These are phyloP conservation scores for Rhodotorula glutinis DNA, from an alignment of 1,284 basidiomycete genomes.

Conservation along the genomic window DNA sequence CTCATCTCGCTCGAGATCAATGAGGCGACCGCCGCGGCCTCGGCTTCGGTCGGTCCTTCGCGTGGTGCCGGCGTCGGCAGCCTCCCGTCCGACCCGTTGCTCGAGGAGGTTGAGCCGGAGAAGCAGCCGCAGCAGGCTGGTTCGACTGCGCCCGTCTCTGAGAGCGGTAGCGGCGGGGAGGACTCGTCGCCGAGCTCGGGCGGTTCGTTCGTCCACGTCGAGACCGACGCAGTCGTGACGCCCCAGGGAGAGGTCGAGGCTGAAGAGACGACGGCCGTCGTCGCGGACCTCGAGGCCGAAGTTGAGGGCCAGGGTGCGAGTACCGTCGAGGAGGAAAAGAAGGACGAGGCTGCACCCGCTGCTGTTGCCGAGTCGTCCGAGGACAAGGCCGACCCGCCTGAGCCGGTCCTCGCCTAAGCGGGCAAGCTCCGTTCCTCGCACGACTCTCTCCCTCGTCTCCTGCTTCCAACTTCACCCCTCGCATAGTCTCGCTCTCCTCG, in stretches of 20 bases:
- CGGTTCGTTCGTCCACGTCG: conserved; percentile 33
- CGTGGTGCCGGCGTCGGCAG: not conserved
- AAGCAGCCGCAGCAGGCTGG: conserved; percentile 5
- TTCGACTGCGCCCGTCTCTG: not conserved
- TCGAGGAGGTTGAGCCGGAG: conserved; percentile 21
- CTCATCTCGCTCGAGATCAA: conserved; percentile 78
- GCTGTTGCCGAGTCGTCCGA: not conserved
- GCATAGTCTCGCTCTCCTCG: not conserved
- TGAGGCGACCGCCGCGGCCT: conserved; percentile 50
- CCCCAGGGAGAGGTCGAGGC: conserved; percentile 14
- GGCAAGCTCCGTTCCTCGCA: no score
- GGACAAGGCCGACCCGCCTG: conserved; percentile 30
- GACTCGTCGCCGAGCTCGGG: conserved; percentile 5
- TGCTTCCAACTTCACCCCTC: no score
- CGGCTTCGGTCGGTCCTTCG: not conserved
- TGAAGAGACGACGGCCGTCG: conserved; percentile 8
- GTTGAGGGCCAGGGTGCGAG: conserved; percentile 1
- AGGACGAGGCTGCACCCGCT: not conserved
- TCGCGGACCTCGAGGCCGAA: conserved; percentile 4
- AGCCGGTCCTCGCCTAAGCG: conserved; percentile 27
- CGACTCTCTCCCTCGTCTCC: no score
- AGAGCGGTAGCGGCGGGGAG: conserved; percentile 7
- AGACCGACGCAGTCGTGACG: conserved; percentile 15
- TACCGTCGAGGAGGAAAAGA: conserved; percentile 3
- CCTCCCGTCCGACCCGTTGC: conserved; percentile 13